phyloP scores from a whole-genome alignment of 2,329 filamentous ascomycete species.

The Lecanicillium sp. region DNA sequence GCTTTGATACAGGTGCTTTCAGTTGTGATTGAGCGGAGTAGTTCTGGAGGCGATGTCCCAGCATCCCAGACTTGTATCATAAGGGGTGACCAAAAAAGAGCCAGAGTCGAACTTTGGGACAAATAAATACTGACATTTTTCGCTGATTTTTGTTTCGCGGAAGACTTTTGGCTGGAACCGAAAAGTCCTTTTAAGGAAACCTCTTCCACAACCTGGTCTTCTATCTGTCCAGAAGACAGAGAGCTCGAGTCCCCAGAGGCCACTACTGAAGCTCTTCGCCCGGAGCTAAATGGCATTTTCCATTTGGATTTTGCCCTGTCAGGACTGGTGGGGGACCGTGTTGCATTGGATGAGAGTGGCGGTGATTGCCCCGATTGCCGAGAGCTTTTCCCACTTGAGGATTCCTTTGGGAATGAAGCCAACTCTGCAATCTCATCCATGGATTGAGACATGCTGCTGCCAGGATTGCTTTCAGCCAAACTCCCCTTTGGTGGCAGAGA shows the following conservation, averaged over 20 bases:
- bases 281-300: conserved; percentile 17
- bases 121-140: conserved; percentile 26
- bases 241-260: conserved; percentile 26
- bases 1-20: conserved; percentile 30
- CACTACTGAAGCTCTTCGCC: conserved; percentile 18
- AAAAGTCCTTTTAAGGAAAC: conserved; percentile 25
- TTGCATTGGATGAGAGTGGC: not conserved
- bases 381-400: not conserved
- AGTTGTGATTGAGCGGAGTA: conserved; percentile 22
- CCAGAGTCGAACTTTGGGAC: conserved; percentile 28
- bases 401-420: conserved; percentile 1
- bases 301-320: conserved; percentile 22
- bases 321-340: not conserved
- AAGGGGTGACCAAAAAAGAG: conserved; percentile 29
- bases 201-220: conserved; percentile 28
- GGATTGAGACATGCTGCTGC: conserved; percentile 5
- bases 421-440: conserved; percentile 1
- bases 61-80: conserved; percentile 31
- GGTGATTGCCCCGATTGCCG: not conserved
- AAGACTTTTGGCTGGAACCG: conserved; percentile 16
- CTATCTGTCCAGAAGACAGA: conserved; percentile 22
- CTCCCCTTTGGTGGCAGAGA: no score
- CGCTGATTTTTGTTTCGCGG: conserved; percentile 17
- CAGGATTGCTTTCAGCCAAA: conserved; percentile 1
- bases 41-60: conserved; percentile 24